Evolutionary conservation across 495 filamentous ascomycete genomes (phyloP), one percentile per base, ranked within the genome.

Genomic region (Pyronema domesticum): DNA sequence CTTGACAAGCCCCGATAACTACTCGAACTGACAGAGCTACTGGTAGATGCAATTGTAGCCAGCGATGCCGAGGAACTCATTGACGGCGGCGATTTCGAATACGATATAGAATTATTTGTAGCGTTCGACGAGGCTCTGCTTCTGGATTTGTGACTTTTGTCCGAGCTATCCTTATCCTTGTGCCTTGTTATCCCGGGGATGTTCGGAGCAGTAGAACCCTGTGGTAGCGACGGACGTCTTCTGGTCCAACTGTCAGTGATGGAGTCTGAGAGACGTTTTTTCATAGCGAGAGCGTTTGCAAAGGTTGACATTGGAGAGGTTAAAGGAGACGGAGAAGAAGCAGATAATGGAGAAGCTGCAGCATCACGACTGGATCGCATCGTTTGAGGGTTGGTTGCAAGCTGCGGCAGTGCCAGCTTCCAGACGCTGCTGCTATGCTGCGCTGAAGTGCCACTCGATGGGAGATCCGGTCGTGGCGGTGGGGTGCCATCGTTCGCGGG

Each of bases 201-300:
- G 15, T 60, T 49, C 34, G 57, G 37, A 36, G 55, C 15, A 55
- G 54, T 55, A 47, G 54, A 36, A 37, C 61, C 61, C 57, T 64
- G 62, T 40, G 63, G 62, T 35, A 64, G 44, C 37, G 62, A 64
- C 23, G 62, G 62, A 33, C 62, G 60, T 35, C 62, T 58, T 60
- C 62, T 64, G 53, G 17, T 64, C 61, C 53, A 64, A 56, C 13
- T 64, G 61, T 64, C 62, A 64, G 62, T 64, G 44, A 64, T 60
- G 46, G 62, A 64, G 39, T 64, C 62, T 9, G 62, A 64, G 46
- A 64, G 59, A 45, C 62, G 61, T 40, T 64, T 64, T 33, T 64
- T 64, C 48, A 64, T 64, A 49, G 62, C 57, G 40, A 60, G 56
- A 34, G 58, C 52, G 42, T 54, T 35, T 19, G 52, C 52, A 46